Evolutionary conservation across 306 rosid genomes (phyloP).

Genomic region (Vigna nakashimae): DNA sequence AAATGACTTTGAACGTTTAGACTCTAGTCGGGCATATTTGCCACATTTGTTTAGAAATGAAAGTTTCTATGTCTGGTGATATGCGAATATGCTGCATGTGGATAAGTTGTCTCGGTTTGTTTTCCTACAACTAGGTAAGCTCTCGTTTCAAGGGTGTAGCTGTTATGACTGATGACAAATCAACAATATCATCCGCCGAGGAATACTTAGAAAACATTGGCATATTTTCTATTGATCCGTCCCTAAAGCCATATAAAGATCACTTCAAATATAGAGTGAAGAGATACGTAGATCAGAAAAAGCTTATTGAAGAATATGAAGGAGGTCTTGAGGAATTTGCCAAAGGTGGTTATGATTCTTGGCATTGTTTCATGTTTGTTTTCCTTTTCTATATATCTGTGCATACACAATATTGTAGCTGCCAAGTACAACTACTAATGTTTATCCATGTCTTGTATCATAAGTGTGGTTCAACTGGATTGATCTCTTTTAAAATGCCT

Average conservation of each 20-base stretch:
- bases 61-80: constrained; percentile 1
- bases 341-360: constrained; percentile 59
- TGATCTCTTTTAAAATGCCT: constrained; percentile 29
- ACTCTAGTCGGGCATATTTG: constrained; percentile 14
- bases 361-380: constrained; percentile 29
- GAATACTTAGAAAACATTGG: constrained; percentile 60
- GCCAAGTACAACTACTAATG: not conserved
- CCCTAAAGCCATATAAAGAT: constrained; percentile 62
- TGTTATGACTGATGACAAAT: constrained; percentile 65
- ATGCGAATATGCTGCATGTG: constrained; percentile 29
- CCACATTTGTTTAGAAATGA: not conserved
- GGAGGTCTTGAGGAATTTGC: constrained; percentile 89
- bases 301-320: constrained; percentile 73
- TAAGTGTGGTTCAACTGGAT: not conserved
- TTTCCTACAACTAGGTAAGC: constrained; percentile 59
- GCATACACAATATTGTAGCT: constrained; percentile 19
- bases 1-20: constrained; percentile 34
- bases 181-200: constrained; percentile 49
- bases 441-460: constrained; percentile 18
- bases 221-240: constrained; percentile 68
- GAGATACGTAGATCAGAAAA: constrained; percentile 69
- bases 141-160: constrained; percentile 52
- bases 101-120: constrained; percentile 38
- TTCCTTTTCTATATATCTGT: constrained; percentile 20
- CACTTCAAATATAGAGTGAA: constrained; percentile 77